Percentiles rank a stretch among this genome's conserved stretches.
These are phyloP conservation scores for Themeda triandra DNA, from an alignment of 176 grass and related monocot genomes.

Conservation along the genomic window DNA sequence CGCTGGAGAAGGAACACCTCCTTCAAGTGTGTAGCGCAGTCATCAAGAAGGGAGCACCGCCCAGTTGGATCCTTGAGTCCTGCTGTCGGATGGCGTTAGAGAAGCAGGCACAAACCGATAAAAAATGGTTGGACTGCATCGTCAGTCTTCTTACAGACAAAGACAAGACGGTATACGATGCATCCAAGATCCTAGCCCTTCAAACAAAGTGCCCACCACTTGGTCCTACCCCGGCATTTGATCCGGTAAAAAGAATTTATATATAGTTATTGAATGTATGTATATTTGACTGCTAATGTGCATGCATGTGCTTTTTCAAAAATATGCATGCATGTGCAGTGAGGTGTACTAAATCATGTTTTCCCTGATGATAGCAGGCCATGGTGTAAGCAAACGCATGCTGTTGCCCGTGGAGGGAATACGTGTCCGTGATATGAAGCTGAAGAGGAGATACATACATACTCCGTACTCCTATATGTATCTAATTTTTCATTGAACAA, in stretches of 20 bases:
- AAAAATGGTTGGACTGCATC: not conserved
- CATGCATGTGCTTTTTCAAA: no score
- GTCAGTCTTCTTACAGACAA: not conserved
- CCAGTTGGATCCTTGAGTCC: not conserved
- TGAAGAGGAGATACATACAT: no score
- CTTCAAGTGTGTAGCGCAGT: not conserved
- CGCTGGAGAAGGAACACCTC: not conserved
- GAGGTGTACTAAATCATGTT: no score
- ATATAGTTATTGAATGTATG: no score
- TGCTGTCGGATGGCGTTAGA: not conserved
- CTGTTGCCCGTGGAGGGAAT: no score
- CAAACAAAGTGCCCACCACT: not conserved
- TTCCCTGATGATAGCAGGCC: no score
- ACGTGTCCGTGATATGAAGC: no score
- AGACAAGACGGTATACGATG: not conserved
- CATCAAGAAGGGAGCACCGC: not conserved
- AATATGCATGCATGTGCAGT: no score
- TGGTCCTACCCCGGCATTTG: not conserved
- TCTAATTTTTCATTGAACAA: no score
- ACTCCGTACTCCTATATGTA: no score
- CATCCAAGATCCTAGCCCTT: not conserved
- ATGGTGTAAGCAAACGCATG: no score
- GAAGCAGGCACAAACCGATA: not conserved
- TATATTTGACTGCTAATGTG: no score
- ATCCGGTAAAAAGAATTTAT: not conserved